These are phyloP conservation scores for Fusarium devonianum DNA, from an alignment of 2,329 filamentous ascomycete species.

Conservation along the genomic window DNA sequence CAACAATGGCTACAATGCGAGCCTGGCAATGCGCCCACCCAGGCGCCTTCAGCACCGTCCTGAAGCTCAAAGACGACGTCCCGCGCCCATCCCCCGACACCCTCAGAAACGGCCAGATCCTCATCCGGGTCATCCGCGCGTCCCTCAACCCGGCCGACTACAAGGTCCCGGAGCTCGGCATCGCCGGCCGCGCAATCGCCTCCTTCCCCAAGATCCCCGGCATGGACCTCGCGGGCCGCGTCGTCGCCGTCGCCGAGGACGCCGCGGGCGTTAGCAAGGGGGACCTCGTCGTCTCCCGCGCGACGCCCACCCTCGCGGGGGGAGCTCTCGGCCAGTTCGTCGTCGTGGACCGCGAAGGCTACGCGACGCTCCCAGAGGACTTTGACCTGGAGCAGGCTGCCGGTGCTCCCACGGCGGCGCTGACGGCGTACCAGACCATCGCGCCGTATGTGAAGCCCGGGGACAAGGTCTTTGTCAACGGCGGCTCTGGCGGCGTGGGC, in stretches of 20 bases:
- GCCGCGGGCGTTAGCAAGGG: conserved; percentile 47
- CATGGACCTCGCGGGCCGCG: conserved; percentile 60
- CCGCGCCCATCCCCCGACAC: conserved; percentile 30
- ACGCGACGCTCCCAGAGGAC: conserved; percentile 50
- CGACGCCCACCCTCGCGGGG: conserved; percentile 40
- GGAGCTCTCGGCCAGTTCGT: conserved; percentile 56
- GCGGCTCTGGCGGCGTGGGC: conserved; percentile 69
- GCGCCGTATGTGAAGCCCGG: conserved; percentile 57
- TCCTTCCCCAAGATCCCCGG: conserved; percentile 54
- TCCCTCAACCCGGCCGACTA: conserved; percentile 59
- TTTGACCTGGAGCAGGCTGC: conserved; percentile 53
- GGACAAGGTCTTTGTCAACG: conserved; percentile 70
- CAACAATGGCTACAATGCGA: conserved; percentile 34
- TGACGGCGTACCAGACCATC: conserved; percentile 59
- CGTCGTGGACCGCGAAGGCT: conserved; percentile 43
- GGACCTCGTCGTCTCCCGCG: conserved; percentile 54
- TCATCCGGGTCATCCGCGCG: conserved; percentile 53
- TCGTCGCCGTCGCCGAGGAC: conserved; percentile 47
- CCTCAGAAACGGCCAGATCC: conserved; percentile 45
- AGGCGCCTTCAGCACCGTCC: conserved; percentile 35
- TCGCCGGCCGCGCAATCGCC: conserved; percentile 45
- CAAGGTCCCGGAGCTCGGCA: conserved; percentile 54
- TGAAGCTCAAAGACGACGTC: conserved; percentile 32
- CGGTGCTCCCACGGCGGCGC: conserved; percentile 52
- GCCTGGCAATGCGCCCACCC: conserved; percentile 42